These are phyloP conservation scores for Aristolochia contorta DNA, from an alignment of 164 flowering plant species.

Conservation along the genomic window DNA sequence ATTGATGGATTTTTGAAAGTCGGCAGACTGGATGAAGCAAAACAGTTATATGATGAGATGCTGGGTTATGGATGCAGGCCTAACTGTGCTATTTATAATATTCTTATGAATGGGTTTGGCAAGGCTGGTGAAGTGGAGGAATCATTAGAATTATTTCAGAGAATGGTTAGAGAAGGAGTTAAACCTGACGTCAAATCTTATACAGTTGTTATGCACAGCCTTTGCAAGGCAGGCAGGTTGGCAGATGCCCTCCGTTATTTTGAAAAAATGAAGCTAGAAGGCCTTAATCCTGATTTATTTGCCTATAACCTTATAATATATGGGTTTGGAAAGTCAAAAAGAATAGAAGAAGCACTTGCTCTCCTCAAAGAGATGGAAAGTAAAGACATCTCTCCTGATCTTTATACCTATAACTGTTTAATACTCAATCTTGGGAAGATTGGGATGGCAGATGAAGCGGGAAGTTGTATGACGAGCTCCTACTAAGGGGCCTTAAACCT, in stretches of 20 bases:
- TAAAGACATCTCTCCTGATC: slow-evolving; percentile 57
- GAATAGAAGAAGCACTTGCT: slow-evolving; percentile 62
- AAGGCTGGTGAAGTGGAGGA: slow-evolving; percentile 63
- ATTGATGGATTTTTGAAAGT: slow-evolving; percentile 76
- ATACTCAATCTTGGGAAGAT: slow-evolving; percentile 66
- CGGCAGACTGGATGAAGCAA: slow-evolving; percentile 70
- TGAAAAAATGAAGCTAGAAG: slow-evolving; percentile 46
- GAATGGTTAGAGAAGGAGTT: slow-evolving; percentile 68
- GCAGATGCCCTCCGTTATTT: slow-evolving; percentile 70
- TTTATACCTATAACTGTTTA: slow-evolving; percentile 69
- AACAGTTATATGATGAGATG: slow-evolving; percentile 70
- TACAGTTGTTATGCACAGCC: slow-evolving; percentile 68
- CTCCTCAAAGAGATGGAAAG: slow-evolving; percentile 60
- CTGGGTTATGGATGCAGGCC: slow-evolving; percentile 68
- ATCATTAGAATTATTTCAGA: slow-evolving; percentile 47
- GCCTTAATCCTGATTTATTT: slow-evolving; percentile 64
- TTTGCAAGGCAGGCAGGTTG: slow-evolving; percentile 58
- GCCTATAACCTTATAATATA: slow-evolving; percentile 75
- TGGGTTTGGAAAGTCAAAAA: slow-evolving; percentile 60
- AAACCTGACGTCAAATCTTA: slow-evolving; percentile 81
- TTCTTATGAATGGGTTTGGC: slow-evolving; percentile 78
- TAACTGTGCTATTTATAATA: slow-evolving; percentile 78
- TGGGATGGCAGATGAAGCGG: slow-evolving; percentile 79
- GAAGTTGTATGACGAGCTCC: slow-evolving; percentile 61
- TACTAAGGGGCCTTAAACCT: slow-evolving; percentile 55